Conservation (phyloP, 2,329 filamentous ascomycete genomes). For the Fusarium buharicum region DNA sequence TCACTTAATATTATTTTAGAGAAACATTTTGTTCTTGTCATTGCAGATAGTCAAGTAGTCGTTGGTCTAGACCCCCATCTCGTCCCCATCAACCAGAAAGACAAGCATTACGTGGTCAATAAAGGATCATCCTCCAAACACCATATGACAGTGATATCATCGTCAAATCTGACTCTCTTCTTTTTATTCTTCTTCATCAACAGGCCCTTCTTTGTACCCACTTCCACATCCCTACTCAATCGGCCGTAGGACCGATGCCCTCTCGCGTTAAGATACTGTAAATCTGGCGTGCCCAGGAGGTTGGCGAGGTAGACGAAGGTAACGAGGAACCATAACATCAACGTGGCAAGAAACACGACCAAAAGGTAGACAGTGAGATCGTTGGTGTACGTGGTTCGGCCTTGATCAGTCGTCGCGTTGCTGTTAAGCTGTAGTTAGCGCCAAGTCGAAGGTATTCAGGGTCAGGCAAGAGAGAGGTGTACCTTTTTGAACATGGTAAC, state of each 20-base stretch:
- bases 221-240: neutral
- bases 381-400: neutral
- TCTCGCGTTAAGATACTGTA: neutral
- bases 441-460: neutral
- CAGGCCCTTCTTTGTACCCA: neutral
- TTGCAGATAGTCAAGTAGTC: too few species aligned
- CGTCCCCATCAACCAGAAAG: too few species aligned
- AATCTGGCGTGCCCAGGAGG: neutral
- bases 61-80: too few species aligned
- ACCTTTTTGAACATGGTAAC: neutral
- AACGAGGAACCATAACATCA: too few species aligned
- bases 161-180: slow-evolving; percentile 14
- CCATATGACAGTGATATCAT: neutral
- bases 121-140: too few species aligned
- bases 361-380: neutral
- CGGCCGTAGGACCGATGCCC: too few species aligned
- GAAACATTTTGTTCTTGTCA: too few species aligned
- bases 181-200: neutral
- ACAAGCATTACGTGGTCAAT: too few species aligned
- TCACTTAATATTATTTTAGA: too few species aligned
- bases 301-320: neutral
- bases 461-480: neutral
- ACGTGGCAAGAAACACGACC: neutral
- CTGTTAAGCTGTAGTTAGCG: neutral
- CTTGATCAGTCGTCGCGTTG: neutral